Conservation (phyloP, 2,329 filamentous ascomycete species). For the Diaporthe aspalathi region DNA sequence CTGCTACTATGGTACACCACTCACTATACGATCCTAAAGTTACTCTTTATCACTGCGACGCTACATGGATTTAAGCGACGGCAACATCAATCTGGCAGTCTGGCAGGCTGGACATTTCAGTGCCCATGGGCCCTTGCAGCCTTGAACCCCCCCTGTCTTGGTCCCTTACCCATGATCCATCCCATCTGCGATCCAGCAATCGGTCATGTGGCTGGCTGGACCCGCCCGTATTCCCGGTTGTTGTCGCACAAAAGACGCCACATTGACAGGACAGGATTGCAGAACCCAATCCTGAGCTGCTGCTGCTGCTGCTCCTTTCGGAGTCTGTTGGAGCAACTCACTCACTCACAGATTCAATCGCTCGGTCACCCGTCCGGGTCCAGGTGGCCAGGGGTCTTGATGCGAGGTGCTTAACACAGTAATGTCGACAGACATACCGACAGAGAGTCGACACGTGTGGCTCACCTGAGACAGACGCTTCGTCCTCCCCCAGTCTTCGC, state of each 20-base stretch:
- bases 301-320: background rate
- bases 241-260: conserved; percentile 14
- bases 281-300: too few species aligned
- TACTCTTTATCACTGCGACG: background rate
- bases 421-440: too few species aligned
- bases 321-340: background rate
- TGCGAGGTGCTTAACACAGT: conserved; percentile 25
- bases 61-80: background rate
- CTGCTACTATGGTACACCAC: background rate
- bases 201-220: conserved; percentile 28
- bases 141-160: background rate
- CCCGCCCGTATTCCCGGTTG: conserved; percentile 10
- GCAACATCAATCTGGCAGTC: background rate
- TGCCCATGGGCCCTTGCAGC: too few species aligned
- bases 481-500: background rate
- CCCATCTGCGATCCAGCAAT: conserved; percentile 14
- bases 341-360: background rate
- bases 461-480: background rate
- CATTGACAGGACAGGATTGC: background rate
- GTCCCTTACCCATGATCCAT: background rate
- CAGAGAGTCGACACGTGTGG: background rate
- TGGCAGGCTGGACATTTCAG: too few species aligned
- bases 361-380: background rate
- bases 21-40: background rate
- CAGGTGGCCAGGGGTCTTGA: conserved; percentile 5